A percentile compares a stretch with the other conserved stretches of the same genome.
phyloP scores from a whole-genome alignment of 768 basidiomycete genomes.

The Tulasnella sp. region DNA sequence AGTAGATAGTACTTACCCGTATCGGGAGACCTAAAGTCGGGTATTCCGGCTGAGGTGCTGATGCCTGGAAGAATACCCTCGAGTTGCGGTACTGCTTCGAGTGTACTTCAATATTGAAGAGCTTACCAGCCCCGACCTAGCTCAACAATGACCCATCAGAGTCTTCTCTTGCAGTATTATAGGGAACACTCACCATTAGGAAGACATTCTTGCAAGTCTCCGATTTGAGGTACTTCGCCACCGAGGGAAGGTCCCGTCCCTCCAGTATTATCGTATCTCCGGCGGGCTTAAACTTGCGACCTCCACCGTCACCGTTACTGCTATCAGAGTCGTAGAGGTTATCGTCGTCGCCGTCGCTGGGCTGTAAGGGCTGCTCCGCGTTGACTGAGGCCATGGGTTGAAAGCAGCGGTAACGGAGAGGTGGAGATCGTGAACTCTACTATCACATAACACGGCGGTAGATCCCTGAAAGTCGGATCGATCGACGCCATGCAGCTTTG shows the following conservation, averaged over 20 bases:
- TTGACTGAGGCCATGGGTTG: too few relatives aligned
- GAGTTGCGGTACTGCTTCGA: background rate
- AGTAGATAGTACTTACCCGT: constrained; percentile 48
- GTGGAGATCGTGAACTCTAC: too few relatives aligned
- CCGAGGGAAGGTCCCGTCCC: background rate
- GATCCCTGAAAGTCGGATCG: too few relatives aligned
- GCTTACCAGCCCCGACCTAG: constrained; percentile 20
- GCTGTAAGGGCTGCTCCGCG: too few relatives aligned
- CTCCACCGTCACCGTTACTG: too few relatives aligned
- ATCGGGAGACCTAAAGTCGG: constrained; percentile 78
- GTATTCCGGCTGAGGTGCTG: constrained; percentile 72
- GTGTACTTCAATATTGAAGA: background rate
- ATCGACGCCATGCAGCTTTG: too few relatives aligned
- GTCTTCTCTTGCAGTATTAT: background rate
- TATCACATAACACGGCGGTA: too few relatives aligned
- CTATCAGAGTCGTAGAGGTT: too few relatives aligned
- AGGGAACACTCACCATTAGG: constrained; percentile 48
- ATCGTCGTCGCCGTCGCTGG: too few relatives aligned
- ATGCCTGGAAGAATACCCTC: constrained; percentile 36
- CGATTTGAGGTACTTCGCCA: constrained; percentile 61
- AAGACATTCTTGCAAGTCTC: constrained; percentile 54
- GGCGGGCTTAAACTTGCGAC: too few relatives aligned
- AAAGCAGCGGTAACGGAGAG: too few relatives aligned
- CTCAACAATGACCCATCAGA: background rate
- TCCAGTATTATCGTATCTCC: background rate